These are phyloP conservation scores for Tylopilus sp. DNA, from an alignment of 768 basidiomycete species.

Conservation along the genomic window DNA sequence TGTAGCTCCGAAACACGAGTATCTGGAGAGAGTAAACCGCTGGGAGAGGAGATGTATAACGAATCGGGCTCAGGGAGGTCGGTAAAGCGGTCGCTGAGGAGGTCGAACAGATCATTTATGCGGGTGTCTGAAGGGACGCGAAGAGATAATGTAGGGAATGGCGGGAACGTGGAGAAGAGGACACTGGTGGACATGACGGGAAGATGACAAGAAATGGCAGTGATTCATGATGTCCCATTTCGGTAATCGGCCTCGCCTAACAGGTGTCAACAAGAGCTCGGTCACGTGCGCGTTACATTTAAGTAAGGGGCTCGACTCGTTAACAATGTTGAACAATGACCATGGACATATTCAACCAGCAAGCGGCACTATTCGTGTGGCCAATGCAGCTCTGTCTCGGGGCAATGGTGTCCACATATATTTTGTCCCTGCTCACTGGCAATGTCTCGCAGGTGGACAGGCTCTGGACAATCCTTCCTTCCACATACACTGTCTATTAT, in stretches of 20 bases:
- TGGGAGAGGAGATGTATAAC: slow-evolving; percentile 41
- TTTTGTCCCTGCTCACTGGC: slow-evolving; percentile 62
- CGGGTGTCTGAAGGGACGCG: slow-evolving; percentile 40
- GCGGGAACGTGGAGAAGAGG: slow-evolving; percentile 58
- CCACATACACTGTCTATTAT: slow-evolving; percentile 79
- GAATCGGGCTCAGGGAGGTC: slow-evolving; percentile 41
- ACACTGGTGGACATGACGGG: slow-evolving; percentile 47
- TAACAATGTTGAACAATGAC: not conserved
- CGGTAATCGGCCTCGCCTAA: too few relatives aligned
- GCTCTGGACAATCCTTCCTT: slow-evolving; percentile 74
- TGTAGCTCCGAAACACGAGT: slow-evolving; percentile 37
- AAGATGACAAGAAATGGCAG: slow-evolving; percentile 2
- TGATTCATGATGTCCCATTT: too few relatives aligned
- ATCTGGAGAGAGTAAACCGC: slow-evolving; percentile 30
- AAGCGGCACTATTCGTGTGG: slow-evolving; percentile 47
- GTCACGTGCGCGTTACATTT: not conserved
- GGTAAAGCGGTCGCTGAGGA: slow-evolving; percentile 46
- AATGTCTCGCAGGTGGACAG: slow-evolving; percentile 91
- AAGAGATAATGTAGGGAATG: slow-evolving; percentile 55
- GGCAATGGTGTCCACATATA: slow-evolving; percentile 46
- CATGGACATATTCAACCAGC: slow-evolving; percentile 17
- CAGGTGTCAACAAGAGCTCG: slow-evolving; percentile 11
- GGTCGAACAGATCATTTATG: slow-evolving; percentile 39
- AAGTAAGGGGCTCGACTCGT: not conserved
- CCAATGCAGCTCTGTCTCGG: slow-evolving; percentile 60